Conservation (phyloP, 83 land plant species). For the Picea mariana region DNA sequence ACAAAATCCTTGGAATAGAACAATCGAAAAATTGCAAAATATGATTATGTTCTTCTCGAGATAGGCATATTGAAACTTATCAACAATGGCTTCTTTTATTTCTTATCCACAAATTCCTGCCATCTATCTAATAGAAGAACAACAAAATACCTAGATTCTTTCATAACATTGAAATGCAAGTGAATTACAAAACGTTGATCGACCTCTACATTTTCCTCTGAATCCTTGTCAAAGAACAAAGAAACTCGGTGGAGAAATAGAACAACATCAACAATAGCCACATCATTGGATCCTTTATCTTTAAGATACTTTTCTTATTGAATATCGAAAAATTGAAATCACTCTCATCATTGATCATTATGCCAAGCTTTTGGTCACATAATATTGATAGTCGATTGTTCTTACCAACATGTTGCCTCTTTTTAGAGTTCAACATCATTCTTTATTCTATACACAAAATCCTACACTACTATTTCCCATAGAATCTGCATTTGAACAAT, state of each 20-base stretch:
- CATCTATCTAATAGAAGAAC: constrained; percentile 85
- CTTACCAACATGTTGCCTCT: constrained; percentile 42
- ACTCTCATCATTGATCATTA: constrained; percentile 14
- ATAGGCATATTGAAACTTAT: constrained; percentile 48
- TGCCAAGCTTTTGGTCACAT: constrained; percentile 9
- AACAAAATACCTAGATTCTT: constrained; percentile 73
- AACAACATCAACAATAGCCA: constrained; percentile 69
- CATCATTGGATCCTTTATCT: constrained; percentile 55
- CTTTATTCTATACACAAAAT: too few relatives aligned
- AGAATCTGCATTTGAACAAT: too few relatives aligned
- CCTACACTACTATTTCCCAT: too few relatives aligned
- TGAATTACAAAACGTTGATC: too few relatives aligned
- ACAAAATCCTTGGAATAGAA: constrained; percentile 57
- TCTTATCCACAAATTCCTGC: constrained; percentile 28
- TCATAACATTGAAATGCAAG: constrained; percentile 40
- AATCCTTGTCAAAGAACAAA: constrained; percentile 7
- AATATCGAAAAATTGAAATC: neutral
- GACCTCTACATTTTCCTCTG: too few relatives aligned
- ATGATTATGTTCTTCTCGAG: constrained; percentile 22
- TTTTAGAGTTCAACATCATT: constrained; percentile 20
- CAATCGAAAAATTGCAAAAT: constrained; percentile 52
- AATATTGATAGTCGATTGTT: constrained; percentile 30
- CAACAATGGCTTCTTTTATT: constrained; percentile 9
- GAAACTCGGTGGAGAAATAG: constrained; percentile 46
- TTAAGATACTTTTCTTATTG: neutral